Conservation (phyloP, 495 filamentous ascomycete species). For the Stereocaulon alpinum region DNA sequence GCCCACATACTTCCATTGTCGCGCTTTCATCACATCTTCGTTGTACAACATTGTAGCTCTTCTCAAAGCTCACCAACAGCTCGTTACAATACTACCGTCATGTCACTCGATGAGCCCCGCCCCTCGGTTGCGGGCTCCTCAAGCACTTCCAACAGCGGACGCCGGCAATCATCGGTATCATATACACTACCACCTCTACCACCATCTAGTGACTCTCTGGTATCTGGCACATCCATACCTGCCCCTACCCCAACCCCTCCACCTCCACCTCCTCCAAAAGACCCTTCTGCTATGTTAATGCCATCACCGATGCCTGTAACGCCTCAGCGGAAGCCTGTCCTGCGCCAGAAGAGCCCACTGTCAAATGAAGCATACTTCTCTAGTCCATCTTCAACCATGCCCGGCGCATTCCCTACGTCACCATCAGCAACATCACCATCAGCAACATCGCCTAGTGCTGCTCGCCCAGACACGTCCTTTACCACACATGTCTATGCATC, state of each 20-base stretch:
- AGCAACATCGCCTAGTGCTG: slow-evolving; percentile 1
- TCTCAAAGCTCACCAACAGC: slow-evolving; percentile 1
- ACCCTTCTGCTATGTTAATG: neutral
- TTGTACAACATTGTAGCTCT: neutral
- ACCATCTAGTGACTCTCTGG: slow-evolving; percentile 10
- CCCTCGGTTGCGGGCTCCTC: neutral
- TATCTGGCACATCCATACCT: slow-evolving; percentile 10
- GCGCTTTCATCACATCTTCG: neutral
- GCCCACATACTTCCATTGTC: neutral
- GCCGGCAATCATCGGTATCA: slow-evolving; percentile 5
- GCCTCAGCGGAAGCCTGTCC: slow-evolving; percentile 14
- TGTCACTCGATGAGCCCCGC: neutral
- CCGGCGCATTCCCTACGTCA: slow-evolving; percentile 19
- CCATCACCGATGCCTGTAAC: slow-evolving; percentile 3
- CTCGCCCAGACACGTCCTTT: neutral
- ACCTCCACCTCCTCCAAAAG: slow-evolving; percentile 14
- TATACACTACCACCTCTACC: slow-evolving; percentile 16
- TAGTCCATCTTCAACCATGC: slow-evolving; percentile 17
- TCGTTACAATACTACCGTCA: neutral
- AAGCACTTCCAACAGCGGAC: slow-evolving; percentile 6
- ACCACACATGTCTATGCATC: slow-evolving; percentile 3
- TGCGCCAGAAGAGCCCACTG: slow-evolving; percentile 19
- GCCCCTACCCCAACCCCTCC: slow-evolving; percentile 11
- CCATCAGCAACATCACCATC: slow-evolving; percentile 10
- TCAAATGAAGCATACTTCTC: slow-evolving; percentile 18